Conservation (phyloP, 2,329 filamentous ascomycete species). For the Monosporascus cannonballus region DNA sequence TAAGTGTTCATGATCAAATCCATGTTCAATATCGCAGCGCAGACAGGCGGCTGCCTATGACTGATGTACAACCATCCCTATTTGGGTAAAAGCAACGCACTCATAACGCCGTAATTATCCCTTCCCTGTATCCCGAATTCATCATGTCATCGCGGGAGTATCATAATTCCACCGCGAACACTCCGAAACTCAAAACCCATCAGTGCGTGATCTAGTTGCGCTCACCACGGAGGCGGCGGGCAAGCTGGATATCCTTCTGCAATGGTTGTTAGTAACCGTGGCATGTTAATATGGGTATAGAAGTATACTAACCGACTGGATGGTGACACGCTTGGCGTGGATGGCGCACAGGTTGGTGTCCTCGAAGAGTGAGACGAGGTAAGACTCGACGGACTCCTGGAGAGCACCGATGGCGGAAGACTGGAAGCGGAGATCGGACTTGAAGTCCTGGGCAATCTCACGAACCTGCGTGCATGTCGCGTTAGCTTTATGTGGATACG, state of each 20-base stretch:
- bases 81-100: slow-evolving; percentile 28
- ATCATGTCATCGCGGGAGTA: slow-evolving; percentile 34
- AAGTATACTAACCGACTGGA: slow-evolving; percentile 58
- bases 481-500: slow-evolving; percentile 12
- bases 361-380: slow-evolving; percentile 96
- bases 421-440: slow-evolving; percentile 95
- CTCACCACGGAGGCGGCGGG: slow-evolving; percentile 90
- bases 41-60: slow-evolving; percentile 23
- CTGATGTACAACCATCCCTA: slow-evolving; percentile 36
- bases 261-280: slow-evolving; percentile 28
- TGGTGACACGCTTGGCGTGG: slow-evolving; percentile 98
- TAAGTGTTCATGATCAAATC: slow-evolving; percentile 28
- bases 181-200: slow-evolving; percentile 15
- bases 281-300: neutral
- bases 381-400: slow-evolving; percentile 97
- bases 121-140: slow-evolving; percentile 33
- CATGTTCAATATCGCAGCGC: slow-evolving; percentile 28
- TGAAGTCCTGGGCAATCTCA: slow-evolving; percentile 95
- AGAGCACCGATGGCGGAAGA: slow-evolving; percentile 95
- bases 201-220: slow-evolving; percentile 58
- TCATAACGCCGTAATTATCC: slow-evolving; percentile 36
- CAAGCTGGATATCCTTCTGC: slow-evolving; percentile 91
- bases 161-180: slow-evolving; percentile 31
- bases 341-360: slow-evolving; percentile 98
- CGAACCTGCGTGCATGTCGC: slow-evolving; percentile 50